phyloP scores from a whole-genome alignment of 805 yeast genomes.

The Suhomyces sp. region DNA sequence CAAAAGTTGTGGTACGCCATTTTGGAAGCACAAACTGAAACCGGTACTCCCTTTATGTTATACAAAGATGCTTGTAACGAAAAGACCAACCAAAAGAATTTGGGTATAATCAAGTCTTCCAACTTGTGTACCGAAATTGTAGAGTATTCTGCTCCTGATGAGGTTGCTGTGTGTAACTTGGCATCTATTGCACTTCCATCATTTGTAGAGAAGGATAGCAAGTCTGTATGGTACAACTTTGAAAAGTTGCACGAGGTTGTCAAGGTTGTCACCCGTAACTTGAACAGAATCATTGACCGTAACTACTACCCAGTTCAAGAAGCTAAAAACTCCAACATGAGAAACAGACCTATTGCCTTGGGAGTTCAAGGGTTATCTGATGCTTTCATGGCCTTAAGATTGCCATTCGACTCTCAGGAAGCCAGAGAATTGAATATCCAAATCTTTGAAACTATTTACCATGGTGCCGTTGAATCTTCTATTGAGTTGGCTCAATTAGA shows the following conservation, averaged over 20 bases:
- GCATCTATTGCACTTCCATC: conserved; percentile 89
- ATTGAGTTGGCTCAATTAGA: conserved; percentile 67
- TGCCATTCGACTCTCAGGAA: conserved; percentile 81
- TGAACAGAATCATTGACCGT: conserved; percentile 80
- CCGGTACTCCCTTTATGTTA: conserved; percentile 93
- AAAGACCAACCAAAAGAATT: conserved; percentile 86
- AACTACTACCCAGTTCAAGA: conserved; percentile 80
- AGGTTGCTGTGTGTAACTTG: conserved; percentile 92
- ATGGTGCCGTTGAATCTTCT: conserved; percentile 87
- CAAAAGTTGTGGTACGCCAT: conserved; percentile 90
- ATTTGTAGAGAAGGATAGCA: conserved; percentile 44
- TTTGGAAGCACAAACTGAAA: conserved; percentile 89
- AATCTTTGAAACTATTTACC: conserved; percentile 94
- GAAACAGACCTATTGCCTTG: conserved; percentile 90
- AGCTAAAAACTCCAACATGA: conserved; percentile 72
- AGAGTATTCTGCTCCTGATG: conserved; percentile 88
- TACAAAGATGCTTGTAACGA: conserved; percentile 89
- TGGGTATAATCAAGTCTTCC: conserved; percentile 90
- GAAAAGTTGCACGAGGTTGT: conserved; percentile 68
- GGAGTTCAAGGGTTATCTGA: conserved; percentile 99
- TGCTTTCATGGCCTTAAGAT: conserved; percentile 69
- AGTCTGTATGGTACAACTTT: conserved; percentile 55
- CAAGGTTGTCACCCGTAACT: conserved; percentile 74
- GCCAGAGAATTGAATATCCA: conserved; percentile 76
- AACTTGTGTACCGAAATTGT: conserved; percentile 93